Percentiles rank a stretch among this genome's conserved stretches.
These are phyloP conservation scores for Nitzschia inconspicua DNA, from an alignment of 108 stramenopile genomes.

Conservation along the genomic window DNA sequence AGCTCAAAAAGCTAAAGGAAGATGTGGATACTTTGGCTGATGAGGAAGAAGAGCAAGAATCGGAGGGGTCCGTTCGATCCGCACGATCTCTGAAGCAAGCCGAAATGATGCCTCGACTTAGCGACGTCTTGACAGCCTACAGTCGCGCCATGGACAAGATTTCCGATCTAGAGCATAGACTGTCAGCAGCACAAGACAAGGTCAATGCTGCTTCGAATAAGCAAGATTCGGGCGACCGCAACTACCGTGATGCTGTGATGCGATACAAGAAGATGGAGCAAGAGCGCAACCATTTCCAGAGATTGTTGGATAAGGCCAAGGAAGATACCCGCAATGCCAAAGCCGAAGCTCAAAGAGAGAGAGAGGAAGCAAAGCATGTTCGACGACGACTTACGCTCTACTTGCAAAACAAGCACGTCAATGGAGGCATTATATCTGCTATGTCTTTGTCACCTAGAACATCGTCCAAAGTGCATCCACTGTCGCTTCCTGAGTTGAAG, in stretches of 20 bases:
- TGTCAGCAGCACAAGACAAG: neutral
- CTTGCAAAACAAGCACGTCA: neutral
- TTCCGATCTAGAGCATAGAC: neutral
- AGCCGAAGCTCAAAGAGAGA: neutral
- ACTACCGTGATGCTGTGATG: neutral
- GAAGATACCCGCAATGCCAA: constrained; percentile 1
- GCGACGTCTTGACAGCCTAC: neutral
- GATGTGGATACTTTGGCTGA: neutral
- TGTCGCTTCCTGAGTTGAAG: no score
- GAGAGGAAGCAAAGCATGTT: neutral
- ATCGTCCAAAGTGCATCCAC: no score
- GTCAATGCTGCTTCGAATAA: no score
- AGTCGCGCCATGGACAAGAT: neutral
- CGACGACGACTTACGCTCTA: neutral
- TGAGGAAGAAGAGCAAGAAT: neutral
- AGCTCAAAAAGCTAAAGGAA: neutral
- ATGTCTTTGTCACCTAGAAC: no score
- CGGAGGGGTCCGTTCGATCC: neutral
- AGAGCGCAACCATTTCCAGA: neutral
- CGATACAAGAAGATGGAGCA: neutral
- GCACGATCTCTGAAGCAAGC: neutral
- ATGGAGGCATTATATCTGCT: no score
- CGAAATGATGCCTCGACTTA: no score
- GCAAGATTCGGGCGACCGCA: neutral
- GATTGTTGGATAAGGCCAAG: neutral